Percentiles rank a stretch among this genome's conserved stretches.
Evolutionary conservation across 2,329 filamentous ascomycete species (phyloP).

Genomic region (Capronia americana): DNA sequence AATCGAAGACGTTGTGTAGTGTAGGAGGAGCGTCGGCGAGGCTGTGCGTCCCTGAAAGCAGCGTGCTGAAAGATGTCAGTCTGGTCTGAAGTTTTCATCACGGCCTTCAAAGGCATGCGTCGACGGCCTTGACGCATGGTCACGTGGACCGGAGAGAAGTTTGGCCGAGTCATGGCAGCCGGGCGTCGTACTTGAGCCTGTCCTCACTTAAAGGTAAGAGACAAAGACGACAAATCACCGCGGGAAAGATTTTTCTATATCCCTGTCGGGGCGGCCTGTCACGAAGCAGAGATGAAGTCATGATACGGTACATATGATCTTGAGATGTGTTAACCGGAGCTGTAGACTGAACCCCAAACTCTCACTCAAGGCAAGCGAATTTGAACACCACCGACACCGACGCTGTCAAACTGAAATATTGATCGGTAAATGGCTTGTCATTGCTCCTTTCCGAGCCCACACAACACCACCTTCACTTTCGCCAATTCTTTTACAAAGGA

Average conservation of each 20-base stretch:
- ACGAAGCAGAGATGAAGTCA: not conserved
- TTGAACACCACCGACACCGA: not conserved
- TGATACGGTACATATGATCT: not conserved
- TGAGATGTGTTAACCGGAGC: not conserved
- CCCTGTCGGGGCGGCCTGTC: not conserved
- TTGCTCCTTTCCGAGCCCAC: not conserved
- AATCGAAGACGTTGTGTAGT: not conserved
- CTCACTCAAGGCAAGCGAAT: not conserved
- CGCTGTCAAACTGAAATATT: not conserved
- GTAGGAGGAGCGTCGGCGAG: constrained; percentile 8
- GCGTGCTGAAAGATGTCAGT: constrained; percentile 28
- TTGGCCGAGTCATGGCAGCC: not conserved
- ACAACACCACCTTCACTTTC: not conserved
- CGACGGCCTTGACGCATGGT: not conserved
- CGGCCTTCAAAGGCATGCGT: not conserved
- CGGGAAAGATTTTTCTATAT: not conserved
- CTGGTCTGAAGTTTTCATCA: constrained; percentile 31
- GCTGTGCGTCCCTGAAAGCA: constrained; percentile 21
- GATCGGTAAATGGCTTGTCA: not conserved
- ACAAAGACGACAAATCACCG: not conserved
- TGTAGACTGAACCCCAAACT: not conserved
- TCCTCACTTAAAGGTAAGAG: not conserved
- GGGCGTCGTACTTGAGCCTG: too few relatives aligned
- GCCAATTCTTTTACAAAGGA: not conserved
- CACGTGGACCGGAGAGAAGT: not conserved